Evolutionary conservation across 1,284 basidiomycete genomes (phyloP), one percentile per base, ranked within the genome.

Genomic region (Trichosporon coremiiforme): DNA sequence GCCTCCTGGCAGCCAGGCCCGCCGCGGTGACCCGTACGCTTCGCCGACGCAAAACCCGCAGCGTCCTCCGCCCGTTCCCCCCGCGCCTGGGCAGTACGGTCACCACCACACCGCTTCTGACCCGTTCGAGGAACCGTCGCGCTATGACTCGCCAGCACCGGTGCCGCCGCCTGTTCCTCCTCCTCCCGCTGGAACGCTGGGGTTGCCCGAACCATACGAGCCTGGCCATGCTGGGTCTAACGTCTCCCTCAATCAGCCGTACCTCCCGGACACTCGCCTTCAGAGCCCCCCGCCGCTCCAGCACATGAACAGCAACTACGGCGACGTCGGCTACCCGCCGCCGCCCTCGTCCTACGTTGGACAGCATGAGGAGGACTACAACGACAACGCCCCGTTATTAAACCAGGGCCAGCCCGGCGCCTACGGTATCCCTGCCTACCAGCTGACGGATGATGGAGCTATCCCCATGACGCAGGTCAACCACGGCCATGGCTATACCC

Each of bases 351-450:
- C 35, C 20, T 64, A 66, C 50, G 50, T 36, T n/a, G 47, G 64
- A 1, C n/a, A 35, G 13, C 73, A 76, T 8, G 71, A 74, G 4
- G 81, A 80, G 63, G 80, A 81, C 68, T 73, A 74, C 38, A 78
- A 76, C 68, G 81, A 82, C 70, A 75, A 76, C 35, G 77, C 77
- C 10, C 81, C 81, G 2, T 70, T 82, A 0, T 66, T 82, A 0
- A 33, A 73, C 4, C 78, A 80, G 55, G 79, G 78, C 15, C 69
- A 73, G 13, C 72, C 75, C 6, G 77, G 77, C 67, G 47, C 74
- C 9, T 64, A 77, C 17, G 57, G 57, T 31, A 33, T 60, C 31
- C 57, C 57, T 7, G 57, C 57, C 15, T 60, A 60, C 31, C 57
- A 60, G 57, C 57, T 60, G 57, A 60, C 57, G 29, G 57, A 60